These are phyloP conservation scores for Bondarzewia mesenterica DNA, from an alignment of 1,284 basidiomycete species.

Conservation along the genomic window DNA sequence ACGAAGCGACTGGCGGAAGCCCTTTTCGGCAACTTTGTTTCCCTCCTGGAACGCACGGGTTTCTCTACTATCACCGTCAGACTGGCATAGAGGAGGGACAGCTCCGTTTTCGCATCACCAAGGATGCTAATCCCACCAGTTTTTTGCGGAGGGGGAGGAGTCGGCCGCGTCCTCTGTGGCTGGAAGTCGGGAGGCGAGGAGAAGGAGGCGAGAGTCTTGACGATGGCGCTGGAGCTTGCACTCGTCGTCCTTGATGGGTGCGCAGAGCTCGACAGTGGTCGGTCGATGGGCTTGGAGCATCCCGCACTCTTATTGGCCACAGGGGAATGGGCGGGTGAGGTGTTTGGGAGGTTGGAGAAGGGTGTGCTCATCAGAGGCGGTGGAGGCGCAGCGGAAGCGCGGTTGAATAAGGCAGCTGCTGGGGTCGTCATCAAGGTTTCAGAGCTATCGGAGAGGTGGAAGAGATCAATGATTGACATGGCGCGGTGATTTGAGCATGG, in stretches of 20 bases:
- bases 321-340: slow-evolving; percentile 73
- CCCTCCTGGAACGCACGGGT: too few relatives aligned
- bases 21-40: too few relatives aligned
- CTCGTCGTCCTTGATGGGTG: slow-evolving; percentile 72
- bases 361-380: slow-evolving; percentile 56
- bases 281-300: slow-evolving; percentile 68
- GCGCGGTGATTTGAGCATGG: slow-evolving; percentile 2
- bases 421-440: slow-evolving; percentile 78
- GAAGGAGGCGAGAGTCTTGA: slow-evolving; percentile 66
- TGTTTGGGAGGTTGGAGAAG: slow-evolving; percentile 61
- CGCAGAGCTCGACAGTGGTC: slow-evolving; percentile 70
- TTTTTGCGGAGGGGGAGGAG: too few relatives aligned
- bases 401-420: slow-evolving; percentile 61
- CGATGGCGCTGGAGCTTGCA: slow-evolving; percentile 68
- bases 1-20: too few relatives aligned
- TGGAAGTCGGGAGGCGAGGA: slow-evolving; percentile 6
- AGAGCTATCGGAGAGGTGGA: slow-evolving; percentile 70
- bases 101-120: too few relatives aligned
- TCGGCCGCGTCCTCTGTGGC: too few relatives aligned
- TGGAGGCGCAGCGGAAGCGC: slow-evolving; percentile 55
- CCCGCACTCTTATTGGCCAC: slow-evolving; percentile 62
- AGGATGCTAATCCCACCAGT: too few relatives aligned
- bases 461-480: slow-evolving; percentile 55
- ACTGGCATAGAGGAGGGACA: too few relatives aligned
- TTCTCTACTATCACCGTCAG: too few relatives aligned